Base-by-base conservation (phyloP, 1,284 basidiomycete species). In the Leccinum griseonigrum region DNA sequence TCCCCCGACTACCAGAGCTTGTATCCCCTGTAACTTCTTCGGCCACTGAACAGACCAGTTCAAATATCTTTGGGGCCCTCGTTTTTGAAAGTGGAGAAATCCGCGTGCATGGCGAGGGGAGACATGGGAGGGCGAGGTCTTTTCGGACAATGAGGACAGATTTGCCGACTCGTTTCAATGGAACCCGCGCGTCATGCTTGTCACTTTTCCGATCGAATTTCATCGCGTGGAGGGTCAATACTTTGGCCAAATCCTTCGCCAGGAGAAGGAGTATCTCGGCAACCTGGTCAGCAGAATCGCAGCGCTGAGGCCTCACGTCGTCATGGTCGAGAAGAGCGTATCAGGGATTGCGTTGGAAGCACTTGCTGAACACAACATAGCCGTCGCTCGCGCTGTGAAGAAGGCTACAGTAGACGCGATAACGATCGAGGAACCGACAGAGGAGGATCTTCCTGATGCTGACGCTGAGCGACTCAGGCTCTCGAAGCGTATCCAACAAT, bases 191-290 rank as follows among this genome's bases (percentile, higher is more conserved):
- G 87, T 99, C 71, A 97, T 99, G 94, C 84, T 98, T 29, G 87
- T 98, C 62, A 94, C 95, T 2, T 98, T 99, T 69, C 95, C 96
- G 1, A 82, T 99, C 64, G 97, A 99, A 75, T 99, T 97, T 70
- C 91, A 94, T 69, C 89, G 96, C 22, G 87, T 95, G 6, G 95
- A 97, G 70, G 93, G 92, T 10, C 95, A 98, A 74, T 95, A 94
- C 63, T 92, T 99, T 66, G 93, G 93, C 43, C 92, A 97, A 65
- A 89, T 99, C 60, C 81, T 98, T 53, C 88, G 92, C 2, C 96
- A 98, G 75, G 97, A 99, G 76, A 91, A 92, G 72, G 95, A 98
- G 74, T 97, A 97, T 74, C 85, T 98, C 1, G 87, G 89, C 18
- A 94, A 96, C 66, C 81, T 98, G 43, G 94, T 94, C 0, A 88